Conservation (phyloP, 1,284 basidiomycete species). For the Cutaneotrichosporon cavernicola region DNA sequence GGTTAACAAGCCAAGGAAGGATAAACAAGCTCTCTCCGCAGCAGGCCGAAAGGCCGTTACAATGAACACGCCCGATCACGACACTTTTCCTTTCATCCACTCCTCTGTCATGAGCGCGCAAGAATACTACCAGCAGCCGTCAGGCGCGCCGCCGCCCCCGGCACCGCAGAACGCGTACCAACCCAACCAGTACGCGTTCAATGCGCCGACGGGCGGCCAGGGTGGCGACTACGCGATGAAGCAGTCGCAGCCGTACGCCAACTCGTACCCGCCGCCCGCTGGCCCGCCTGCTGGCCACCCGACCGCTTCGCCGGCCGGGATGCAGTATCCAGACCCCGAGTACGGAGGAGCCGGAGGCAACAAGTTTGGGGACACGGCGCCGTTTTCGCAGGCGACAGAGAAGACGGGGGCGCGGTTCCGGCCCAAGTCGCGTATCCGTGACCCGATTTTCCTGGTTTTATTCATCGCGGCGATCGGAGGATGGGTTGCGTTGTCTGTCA, state of each 20-base stretch:
- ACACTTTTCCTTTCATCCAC: background rate
- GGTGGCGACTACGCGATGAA: slow-evolving; percentile 8
- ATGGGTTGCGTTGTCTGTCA: slow-evolving; percentile 65
- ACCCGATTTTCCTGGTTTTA: slow-evolving; percentile 67
- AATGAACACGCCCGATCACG: background rate
- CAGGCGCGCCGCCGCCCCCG: slow-evolving; percentile 11
- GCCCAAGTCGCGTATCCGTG: slow-evolving; percentile 67
- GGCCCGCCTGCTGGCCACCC: background rate
- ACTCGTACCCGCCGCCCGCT: slow-evolving; percentile 5
- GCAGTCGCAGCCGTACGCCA: slow-evolving; percentile 19
- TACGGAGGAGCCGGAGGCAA: slow-evolving; percentile 19
- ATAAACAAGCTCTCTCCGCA: background rate
- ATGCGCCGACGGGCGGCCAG: background rate
- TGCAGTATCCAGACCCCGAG: slow-evolving; percentile 8
- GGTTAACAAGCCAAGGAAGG: background rate
- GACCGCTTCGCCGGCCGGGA: too few species aligned
- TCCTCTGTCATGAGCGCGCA: slow-evolving; percentile 35
- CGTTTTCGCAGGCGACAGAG: slow-evolving; percentile 59
- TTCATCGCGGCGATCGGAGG: slow-evolving; percentile 70
- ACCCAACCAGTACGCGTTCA: background rate
- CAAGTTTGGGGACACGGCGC: slow-evolving; percentile 50
- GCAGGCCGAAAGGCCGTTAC: background rate
- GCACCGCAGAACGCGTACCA: slow-evolving; percentile 6
- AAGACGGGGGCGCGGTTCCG: slow-evolving; percentile 63
- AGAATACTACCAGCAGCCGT: slow-evolving; percentile 29